phyloP scores from a whole-genome alignment of 805 yeast species.

The Ogataea dorogensis region DNA sequence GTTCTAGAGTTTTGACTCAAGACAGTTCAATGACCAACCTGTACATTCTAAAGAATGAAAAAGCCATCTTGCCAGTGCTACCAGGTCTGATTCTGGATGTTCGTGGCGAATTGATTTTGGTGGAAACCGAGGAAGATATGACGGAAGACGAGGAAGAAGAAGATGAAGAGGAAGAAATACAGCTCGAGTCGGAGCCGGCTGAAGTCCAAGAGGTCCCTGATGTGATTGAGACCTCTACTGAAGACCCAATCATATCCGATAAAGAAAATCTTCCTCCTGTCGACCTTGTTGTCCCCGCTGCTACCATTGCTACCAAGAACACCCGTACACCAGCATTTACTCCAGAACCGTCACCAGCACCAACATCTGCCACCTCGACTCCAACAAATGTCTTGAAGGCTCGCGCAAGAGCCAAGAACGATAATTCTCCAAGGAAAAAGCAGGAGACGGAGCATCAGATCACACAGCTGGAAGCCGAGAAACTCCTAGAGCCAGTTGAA shows the following conservation, averaged over 20 bases:
- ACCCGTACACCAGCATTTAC: slow-evolving; percentile 2
- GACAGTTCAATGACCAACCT: slow-evolving; percentile 49
- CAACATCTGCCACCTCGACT: slow-evolving; percentile 2
- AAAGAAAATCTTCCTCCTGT: background rate
- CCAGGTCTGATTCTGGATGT: slow-evolving; percentile 66
- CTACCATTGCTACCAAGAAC: background rate
- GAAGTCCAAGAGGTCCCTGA: slow-evolving; percentile 1
- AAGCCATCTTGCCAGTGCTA: slow-evolving; percentile 60
- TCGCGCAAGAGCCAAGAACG: slow-evolving; percentile 8
- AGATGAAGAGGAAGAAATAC: slow-evolving; percentile 8
- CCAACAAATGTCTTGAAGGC: slow-evolving; percentile 5
- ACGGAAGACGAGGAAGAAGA: slow-evolving; percentile 15
- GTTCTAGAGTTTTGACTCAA: slow-evolving; percentile 38
- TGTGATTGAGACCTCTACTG: too few relatives aligned
- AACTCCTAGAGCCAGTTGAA: slow-evolving; percentile 34
- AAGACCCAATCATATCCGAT: too few relatives aligned
- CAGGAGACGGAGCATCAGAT: slow-evolving; percentile 6
- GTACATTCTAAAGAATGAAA: slow-evolving; percentile 59
- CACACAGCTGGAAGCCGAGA: slow-evolving; percentile 27
- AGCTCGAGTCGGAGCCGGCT: slow-evolving; percentile 10
- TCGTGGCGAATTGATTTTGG: slow-evolving; percentile 51
- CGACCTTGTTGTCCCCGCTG: slow-evolving; percentile 2
- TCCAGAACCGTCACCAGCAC: slow-evolving; percentile 8
- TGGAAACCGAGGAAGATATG: slow-evolving; percentile 19
- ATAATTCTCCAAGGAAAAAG: slow-evolving; percentile 8